Conservation (phyloP, 495 filamentous ascomycete species). For the Lasiosphaeris hirsuta region DNA sequence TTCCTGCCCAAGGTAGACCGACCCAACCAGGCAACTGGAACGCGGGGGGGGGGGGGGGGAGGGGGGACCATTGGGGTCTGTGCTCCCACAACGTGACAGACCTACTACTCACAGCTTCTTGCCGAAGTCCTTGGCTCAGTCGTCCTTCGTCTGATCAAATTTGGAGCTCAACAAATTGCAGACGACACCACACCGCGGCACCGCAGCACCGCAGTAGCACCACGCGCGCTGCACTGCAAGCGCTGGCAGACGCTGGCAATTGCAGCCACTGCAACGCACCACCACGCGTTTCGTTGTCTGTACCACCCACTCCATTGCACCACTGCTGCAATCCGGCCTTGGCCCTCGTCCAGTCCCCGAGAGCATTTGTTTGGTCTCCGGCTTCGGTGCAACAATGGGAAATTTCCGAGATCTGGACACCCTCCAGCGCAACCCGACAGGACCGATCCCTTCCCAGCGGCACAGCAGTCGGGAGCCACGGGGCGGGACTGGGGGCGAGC, state of each 20-base stretch:
- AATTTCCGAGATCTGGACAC: no score
- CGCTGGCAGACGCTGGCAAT: no score
- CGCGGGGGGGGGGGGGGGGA: conserved; percentile 1
- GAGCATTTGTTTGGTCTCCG: neutral
- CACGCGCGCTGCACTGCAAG: no score
- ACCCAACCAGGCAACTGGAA: conserved; percentile 15
- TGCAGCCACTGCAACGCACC: no score
- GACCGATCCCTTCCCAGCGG: no score
- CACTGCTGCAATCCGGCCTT: conserved; percentile 7
- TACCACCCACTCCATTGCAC: neutral
- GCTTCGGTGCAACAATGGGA: neutral
- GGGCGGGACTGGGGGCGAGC: no score
- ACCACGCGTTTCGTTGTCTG: no score
- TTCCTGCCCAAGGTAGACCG: conserved; percentile 3
- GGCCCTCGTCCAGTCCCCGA: neutral
- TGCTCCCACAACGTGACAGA: neutral
- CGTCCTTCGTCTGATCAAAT: conserved; percentile 6
- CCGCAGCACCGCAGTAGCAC: no score
- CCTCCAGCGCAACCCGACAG: no score
- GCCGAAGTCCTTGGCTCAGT: neutral
- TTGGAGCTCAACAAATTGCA: neutral
- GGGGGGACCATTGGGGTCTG: conserved; percentile 2
- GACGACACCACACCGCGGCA: neutral
- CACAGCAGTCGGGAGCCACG: no score
- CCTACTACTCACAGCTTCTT: no score